Evolutionary conservation across 352 stramenopile genomes (phyloP).

Genomic region (Pythium apleroticum): DNA sequence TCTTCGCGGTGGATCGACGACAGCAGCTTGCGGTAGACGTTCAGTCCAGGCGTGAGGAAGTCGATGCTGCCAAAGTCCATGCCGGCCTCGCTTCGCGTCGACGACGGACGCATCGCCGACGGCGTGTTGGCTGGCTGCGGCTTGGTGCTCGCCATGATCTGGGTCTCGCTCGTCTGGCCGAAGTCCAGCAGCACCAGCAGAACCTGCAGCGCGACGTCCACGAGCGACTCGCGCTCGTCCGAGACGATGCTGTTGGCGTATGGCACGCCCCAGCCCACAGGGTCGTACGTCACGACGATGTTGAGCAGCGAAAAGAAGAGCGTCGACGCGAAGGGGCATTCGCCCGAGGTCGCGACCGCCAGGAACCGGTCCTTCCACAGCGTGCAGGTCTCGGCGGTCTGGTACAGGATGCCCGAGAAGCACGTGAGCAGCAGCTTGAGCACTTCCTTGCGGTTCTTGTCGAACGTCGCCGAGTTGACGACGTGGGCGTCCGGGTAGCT

Average conservation of each 20-base stretch:
- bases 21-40: slow-evolving; percentile 72
- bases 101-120: slow-evolving; percentile 28
- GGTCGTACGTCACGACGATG: slow-evolving; percentile 93
- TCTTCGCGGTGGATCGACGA: slow-evolving; percentile 68
- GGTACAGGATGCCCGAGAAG: slow-evolving; percentile 96
- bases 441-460: slow-evolving; percentile 96
- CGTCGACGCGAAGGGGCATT: slow-evolving; percentile 93
- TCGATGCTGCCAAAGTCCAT: slow-evolving; percentile 32
- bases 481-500: slow-evolving; percentile 79
- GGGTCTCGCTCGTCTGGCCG: slow-evolving; percentile 62
- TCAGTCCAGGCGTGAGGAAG: slow-evolving; percentile 25
- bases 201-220: slow-evolving; percentile 92
- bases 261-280: slow-evolving; percentile 87
- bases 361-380: slow-evolving; percentile 91
- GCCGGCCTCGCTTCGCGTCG: slow-evolving; percentile 41
- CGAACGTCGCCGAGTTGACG: slow-evolving; percentile 66
- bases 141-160: slow-evolving; percentile 46
- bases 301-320: slow-evolving; percentile 97
- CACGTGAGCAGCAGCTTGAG: slow-evolving; percentile 92
- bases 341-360: slow-evolving; percentile 81
- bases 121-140: slow-evolving; percentile 47
- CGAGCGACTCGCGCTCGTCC: slow-evolving; percentile 87
- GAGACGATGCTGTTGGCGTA: slow-evolving; percentile 89
- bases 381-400: slow-evolving; percentile 91
- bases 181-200: slow-evolving; percentile 95